Conservation (phyloP, 305 asterid genomes). For the Solanum hybrid region DNA sequence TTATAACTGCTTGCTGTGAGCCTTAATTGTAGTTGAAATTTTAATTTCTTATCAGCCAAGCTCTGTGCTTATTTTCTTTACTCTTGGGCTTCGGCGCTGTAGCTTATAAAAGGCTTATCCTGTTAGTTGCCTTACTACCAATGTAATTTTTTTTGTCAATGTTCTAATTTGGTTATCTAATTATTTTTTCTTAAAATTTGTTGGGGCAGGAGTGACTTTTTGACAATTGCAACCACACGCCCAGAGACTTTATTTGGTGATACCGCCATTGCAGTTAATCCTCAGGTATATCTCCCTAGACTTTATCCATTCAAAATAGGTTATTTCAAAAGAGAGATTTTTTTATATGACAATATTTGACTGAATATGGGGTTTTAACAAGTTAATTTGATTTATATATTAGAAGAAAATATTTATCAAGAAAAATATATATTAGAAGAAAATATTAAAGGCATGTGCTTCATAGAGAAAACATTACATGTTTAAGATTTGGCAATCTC, state of each 20-base stretch:
- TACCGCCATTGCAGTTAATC: slow-evolving; percentile 92
- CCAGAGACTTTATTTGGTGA: slow-evolving; percentile 99
- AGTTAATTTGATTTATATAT: not conserved
- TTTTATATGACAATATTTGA: not conserved
- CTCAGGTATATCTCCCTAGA: slow-evolving; percentile 45
- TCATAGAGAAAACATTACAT: not conserved
- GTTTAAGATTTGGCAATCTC: not conserved
- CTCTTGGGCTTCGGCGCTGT: not conserved
- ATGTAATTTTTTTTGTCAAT: not conserved
- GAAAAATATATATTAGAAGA: not conserved
- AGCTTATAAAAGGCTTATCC: not conserved
- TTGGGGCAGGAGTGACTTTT: slow-evolving; percentile 59
- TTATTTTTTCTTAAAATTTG: not conserved
- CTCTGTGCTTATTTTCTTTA: not conserved
- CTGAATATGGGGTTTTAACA: not conserved
- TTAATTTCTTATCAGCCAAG: not conserved
- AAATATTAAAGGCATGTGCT: not conserved
- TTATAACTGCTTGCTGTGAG: not conserved
- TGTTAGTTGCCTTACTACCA: not conserved
- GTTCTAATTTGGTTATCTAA: not conserved
- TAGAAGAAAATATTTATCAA: not conserved
- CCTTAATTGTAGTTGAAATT: not conserved
- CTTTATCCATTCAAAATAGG: not conserved
- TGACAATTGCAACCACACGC: slow-evolving; percentile 94
- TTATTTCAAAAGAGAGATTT: not conserved